Conservation (phyloP, 2,329 filamentous ascomycete genomes). For the Aureobasidium sp. region DNA sequence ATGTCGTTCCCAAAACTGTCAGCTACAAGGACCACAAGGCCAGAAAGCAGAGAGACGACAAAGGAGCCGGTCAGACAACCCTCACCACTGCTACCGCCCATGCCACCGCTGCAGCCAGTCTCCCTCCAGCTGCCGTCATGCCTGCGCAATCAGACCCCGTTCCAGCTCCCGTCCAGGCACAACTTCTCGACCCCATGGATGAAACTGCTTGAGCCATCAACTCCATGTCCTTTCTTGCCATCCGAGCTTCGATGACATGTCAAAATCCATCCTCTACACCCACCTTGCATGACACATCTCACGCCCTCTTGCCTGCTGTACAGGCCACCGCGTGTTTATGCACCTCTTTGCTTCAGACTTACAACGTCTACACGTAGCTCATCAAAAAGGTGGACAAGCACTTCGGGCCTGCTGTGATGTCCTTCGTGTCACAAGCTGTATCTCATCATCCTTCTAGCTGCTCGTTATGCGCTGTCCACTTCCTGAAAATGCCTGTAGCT, state of each 20-base stretch:
- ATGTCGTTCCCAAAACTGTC: slow-evolving; percentile 81
- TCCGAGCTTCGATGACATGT: neutral
- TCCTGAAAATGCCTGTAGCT: neutral
- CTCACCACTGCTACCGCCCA: neutral
- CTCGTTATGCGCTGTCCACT: neutral
- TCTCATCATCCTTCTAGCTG: neutral
- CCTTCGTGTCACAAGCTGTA: neutral
- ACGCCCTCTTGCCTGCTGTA: neutral
- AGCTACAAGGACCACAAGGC: slow-evolving; percentile 75
- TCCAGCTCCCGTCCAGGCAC: neutral
- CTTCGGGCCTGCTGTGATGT: neutral
- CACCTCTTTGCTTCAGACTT: neutral
- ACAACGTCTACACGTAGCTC: neutral
- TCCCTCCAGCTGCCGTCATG: neutral
- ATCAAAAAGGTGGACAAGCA: neutral
- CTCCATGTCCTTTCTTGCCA: neutral
- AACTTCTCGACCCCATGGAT: slow-evolving; percentile 11
- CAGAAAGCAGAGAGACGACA: slow-evolving; percentile 37
- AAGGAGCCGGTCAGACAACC: slow-evolving; percentile 10
- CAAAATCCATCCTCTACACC: neutral
- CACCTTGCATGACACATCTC: neutral
- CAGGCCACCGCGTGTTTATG: neutral
- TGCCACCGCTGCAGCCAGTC: neutral
- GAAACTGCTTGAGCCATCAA: neutral
- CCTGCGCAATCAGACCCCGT: slow-evolving; percentile 5